Evolutionary conservation across 768 basidiomycete genomes (phyloP).

Genomic region (Kwoniella bestiolae): DNA sequence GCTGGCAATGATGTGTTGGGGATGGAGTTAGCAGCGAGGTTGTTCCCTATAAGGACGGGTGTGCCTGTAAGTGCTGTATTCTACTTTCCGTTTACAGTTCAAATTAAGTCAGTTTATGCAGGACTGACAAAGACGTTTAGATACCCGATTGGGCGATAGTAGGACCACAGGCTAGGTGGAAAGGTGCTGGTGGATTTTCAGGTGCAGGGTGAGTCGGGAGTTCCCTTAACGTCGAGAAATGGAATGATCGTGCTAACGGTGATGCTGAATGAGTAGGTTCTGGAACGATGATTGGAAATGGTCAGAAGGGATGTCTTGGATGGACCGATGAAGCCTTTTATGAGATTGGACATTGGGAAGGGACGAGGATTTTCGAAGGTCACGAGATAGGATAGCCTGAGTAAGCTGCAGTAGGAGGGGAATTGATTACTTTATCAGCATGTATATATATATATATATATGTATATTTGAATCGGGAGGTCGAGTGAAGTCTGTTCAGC

Average conservation of each 20-base stretch:
- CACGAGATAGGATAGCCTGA: no score
- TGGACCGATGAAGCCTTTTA: constrained; percentile 34
- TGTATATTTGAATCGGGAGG: no score
- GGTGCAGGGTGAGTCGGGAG: constrained; percentile 71
- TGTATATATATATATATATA: no score
- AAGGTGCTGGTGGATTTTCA: constrained; percentile 73
- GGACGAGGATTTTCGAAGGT: no score
- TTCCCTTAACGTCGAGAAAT: not conserved
- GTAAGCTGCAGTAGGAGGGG: no score
- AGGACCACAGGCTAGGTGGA: constrained; percentile 62
- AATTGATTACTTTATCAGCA: no score
- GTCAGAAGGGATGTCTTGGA: constrained; percentile 55
- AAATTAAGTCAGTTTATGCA: no score
- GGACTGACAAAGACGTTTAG: no score
- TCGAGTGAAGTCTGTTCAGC: no score
- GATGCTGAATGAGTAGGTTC: constrained; percentile 37
- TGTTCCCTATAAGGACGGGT: constrained; percentile 87
- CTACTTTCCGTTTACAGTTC: no score
- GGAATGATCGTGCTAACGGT: not conserved
- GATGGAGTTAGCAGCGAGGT: constrained; percentile 69
- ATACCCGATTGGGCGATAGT: constrained; percentile 77
- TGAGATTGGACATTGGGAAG: no score
- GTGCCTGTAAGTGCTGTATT: constrained; percentile 62
- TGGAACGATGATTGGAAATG: constrained; percentile 54
- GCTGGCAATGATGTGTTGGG: constrained; percentile 65